Evolutionary conservation across 2,329 filamentous ascomycete genomes (phyloP).

Genomic region (Knoxdaviesia proteae): DNA sequence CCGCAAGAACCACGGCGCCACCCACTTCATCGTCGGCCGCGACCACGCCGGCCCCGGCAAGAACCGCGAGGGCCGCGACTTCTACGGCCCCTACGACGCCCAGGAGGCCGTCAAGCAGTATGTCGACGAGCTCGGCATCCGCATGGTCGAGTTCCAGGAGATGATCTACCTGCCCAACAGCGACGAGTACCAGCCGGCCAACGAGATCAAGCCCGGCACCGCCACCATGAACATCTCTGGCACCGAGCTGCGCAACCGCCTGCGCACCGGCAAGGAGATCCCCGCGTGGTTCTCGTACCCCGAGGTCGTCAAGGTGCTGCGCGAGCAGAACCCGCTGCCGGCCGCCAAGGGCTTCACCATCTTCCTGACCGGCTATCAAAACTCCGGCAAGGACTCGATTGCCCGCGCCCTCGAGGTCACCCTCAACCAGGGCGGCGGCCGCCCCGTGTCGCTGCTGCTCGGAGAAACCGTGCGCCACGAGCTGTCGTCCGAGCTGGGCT

Average conservation of each 20-base stretch:
- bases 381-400: constrained; percentile 92
- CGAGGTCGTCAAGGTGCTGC: constrained; percentile 88
- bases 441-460: constrained; percentile 80
- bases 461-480: constrained; percentile 90
- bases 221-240: constrained; percentile 77
- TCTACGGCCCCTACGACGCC: constrained; percentile 96
- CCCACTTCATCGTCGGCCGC: constrained; percentile 97
- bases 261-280: constrained; percentile 82
- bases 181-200: constrained; percentile 87
- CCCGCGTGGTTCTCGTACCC: constrained; percentile 99
- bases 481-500: constrained; percentile 86
- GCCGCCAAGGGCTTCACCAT: constrained; percentile 90
- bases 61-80: constrained; percentile 91
- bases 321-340: constrained; percentile 87
- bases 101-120: constrained; percentile 95
- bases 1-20: constrained; percentile 97
- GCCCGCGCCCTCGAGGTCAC: constrained; percentile 90
- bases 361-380: constrained; percentile 92
- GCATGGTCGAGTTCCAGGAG: constrained; percentile 98
- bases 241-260: constrained; percentile 77
- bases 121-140: constrained; percentile 87
- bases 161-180: constrained; percentile 97
- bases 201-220: constrained; percentile 66
- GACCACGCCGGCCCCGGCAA: constrained; percentile 96
- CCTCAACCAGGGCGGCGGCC: constrained; percentile 92